phyloP scores from a whole-genome alignment of 1,139 yeast genomes.

The Blastobotrys aristatus region DNA sequence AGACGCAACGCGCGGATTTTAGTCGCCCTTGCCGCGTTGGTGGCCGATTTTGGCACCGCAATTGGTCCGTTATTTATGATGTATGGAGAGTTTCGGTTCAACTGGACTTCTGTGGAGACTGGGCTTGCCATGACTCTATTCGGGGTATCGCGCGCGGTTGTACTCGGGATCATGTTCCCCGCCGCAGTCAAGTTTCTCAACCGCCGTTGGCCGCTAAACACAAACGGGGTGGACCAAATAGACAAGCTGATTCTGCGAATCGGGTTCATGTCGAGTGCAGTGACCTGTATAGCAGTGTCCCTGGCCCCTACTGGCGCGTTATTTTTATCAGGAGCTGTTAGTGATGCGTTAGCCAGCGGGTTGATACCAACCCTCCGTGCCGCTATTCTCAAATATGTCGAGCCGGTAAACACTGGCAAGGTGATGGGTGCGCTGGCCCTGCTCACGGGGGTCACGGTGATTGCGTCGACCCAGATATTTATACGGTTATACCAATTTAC shows the following conservation, averaged over 20 bases:
- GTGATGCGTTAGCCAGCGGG: slow-evolving; percentile 48
- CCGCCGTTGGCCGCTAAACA: slow-evolving; percentile 23
- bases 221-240: slow-evolving; percentile 45
- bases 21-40: slow-evolving; percentile 39
- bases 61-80: slow-evolving; percentile 47
- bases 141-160: slow-evolving; percentile 45
- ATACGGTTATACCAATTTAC: slow-evolving; percentile 29
- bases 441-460: slow-evolving; percentile 26
- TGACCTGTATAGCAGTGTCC: slow-evolving; percentile 42
- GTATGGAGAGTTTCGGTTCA: slow-evolving; percentile 53
- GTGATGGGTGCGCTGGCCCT: slow-evolving; percentile 34
- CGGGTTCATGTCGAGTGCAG: slow-evolving; percentile 39
- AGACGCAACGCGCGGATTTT: slow-evolving; percentile 42
- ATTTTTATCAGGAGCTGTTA: slow-evolving; percentile 31
- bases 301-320: slow-evolving; percentile 30
- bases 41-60: slow-evolving; percentile 36
- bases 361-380: slow-evolving; percentile 47
- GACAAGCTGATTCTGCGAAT: slow-evolving; percentile 46
- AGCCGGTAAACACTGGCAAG: slow-evolving; percentile 31
- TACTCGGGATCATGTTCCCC: slow-evolving; percentile 44
- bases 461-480: slow-evolving; percentile 31
- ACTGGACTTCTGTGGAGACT: slow-evolving; percentile 55
- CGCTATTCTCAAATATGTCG: slow-evolving; percentile 47
- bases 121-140: slow-evolving; percentile 55
- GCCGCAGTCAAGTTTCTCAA: slow-evolving; percentile 37